These are phyloP conservation scores for Candida argentea DNA, from an alignment of 805 yeast genomes.

Conservation along the genomic window DNA sequence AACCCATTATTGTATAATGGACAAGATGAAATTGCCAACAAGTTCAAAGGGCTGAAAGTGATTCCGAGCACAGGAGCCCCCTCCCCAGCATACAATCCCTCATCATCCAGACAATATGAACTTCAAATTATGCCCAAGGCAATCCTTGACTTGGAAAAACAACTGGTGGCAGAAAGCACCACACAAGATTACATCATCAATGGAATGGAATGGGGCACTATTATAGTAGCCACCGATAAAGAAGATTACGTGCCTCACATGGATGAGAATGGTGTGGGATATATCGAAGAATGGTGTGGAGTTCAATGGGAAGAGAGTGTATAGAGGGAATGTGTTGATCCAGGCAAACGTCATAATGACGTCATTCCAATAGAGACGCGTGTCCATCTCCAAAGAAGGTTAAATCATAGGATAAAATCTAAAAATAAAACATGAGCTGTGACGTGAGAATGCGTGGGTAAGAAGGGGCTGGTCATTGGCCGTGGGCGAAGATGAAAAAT, in stretches of 20 bases:
- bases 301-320: conserved; percentile 71
- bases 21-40: conserved; percentile 42
- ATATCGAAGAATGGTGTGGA: conserved; percentile 70
- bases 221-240: conserved; percentile 67
- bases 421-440: too few species aligned
- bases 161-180: conserved; percentile 14
- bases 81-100: conserved; percentile 49
- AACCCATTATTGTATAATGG: conserved; percentile 65
- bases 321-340: too few species aligned
- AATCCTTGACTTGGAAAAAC: conserved; percentile 74
- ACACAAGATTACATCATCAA: conserved; percentile 33
- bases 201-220: conserved; percentile 98
- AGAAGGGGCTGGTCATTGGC: too few species aligned
- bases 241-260: conserved; percentile 51
- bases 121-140: conserved; percentile 92
- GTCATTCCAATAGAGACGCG: conserved; percentile 25
- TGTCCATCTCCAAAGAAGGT: too few species aligned
- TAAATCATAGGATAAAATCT: too few species aligned
- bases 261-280: conserved; percentile 64
- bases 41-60: conserved; percentile 18
- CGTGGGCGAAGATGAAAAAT: too few species aligned
- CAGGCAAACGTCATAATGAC: neutral
- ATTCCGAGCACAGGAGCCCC: conserved; percentile 40
- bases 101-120: conserved; percentile 59
- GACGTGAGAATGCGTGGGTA: too few species aligned